phyloP scores from a whole-genome alignment of 768 basidiomycete species.

The Agaricus sinodeliciosus region DNA sequence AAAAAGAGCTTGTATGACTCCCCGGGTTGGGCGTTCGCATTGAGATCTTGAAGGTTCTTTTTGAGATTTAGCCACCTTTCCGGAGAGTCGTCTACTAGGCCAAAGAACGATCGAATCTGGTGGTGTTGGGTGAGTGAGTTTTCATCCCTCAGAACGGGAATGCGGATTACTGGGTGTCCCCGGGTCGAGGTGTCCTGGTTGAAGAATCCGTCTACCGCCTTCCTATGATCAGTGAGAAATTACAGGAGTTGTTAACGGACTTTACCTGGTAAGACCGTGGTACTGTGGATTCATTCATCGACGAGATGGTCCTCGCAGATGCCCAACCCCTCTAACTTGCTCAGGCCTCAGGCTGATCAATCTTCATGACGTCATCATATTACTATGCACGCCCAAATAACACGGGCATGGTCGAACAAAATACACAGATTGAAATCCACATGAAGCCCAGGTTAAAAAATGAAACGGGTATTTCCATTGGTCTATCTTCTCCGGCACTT shows the following conservation, averaged over 20 bases:
- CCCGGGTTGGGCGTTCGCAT: constrained; percentile 28
- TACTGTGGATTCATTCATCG: background rate
- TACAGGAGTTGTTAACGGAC: background rate
- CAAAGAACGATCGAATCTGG: constrained; percentile 53
- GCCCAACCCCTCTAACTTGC: background rate
- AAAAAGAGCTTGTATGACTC: constrained; percentile 58
- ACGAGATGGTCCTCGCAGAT: background rate
- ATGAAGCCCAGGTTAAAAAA: background rate
- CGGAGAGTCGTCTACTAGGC: constrained; percentile 42
- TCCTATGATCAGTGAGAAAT: background rate
- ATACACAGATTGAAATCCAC: background rate
- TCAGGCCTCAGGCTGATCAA: background rate
- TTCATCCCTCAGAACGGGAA: too few relatives aligned
- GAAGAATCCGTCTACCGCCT: constrained; percentile 4
- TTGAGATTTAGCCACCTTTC: constrained; percentile 46
- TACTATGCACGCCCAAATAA: background rate
- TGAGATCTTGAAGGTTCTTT: constrained; percentile 37
- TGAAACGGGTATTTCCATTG: too few relatives aligned
- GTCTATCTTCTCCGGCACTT: background rate
- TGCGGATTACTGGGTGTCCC: background rate
- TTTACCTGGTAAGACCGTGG: constrained; percentile 2
- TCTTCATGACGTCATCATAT: constrained; percentile 2
- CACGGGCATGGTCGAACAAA: too few relatives aligned
- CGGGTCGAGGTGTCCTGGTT: background rate
- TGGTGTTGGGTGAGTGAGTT: background rate